Percentiles rank a stretch among this genome's conserved stretches.
phyloP scores from a whole-genome alignment of 2,329 filamentous ascomycete species.

The Didymella keratinophila region DNA sequence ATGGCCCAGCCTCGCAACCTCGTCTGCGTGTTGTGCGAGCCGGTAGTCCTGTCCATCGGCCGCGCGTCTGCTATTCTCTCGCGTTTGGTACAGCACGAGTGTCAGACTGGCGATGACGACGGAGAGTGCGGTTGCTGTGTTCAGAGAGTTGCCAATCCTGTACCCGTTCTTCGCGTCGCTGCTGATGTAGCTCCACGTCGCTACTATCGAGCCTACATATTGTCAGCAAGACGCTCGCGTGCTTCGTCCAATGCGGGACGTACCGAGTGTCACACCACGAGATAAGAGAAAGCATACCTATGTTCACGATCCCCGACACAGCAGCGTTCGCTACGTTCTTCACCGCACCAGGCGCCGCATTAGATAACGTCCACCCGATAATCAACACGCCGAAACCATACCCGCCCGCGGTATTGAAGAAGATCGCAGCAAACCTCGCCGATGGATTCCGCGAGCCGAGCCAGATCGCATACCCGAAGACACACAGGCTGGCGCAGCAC shows the following conservation, averaged over 20 bases:
- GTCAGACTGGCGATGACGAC: neutral
- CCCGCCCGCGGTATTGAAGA: neutral
- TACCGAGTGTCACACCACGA: no score
- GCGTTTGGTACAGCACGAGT: neutral
- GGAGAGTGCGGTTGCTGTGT: neutral
- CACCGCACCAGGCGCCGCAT: slow-evolving; percentile 2
- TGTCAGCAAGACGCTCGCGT: neutral
- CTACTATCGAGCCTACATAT: neutral
- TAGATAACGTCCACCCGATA: slow-evolving; percentile 1
- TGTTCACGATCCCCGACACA: slow-evolving; percentile 1
- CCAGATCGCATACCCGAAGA: neutral
- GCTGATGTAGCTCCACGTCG: slow-evolving; percentile 7
- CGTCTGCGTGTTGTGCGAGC: neutral
- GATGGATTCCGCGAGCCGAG: neutral
- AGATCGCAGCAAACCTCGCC: neutral
- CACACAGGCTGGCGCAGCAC: neutral
- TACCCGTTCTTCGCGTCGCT: slow-evolving; percentile 1
- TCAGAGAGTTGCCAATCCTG: slow-evolving; percentile 1
- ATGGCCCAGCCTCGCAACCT: slow-evolving; percentile 54
- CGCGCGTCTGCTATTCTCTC: neutral
- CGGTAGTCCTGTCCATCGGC: neutral
- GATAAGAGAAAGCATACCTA: neutral
- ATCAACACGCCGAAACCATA: neutral
- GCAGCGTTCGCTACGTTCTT: slow-evolving; percentile 3
- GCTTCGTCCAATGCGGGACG: no score